Conservation (phyloP, 352 stramenopile species). For the Pythium oligandrum region DNA sequence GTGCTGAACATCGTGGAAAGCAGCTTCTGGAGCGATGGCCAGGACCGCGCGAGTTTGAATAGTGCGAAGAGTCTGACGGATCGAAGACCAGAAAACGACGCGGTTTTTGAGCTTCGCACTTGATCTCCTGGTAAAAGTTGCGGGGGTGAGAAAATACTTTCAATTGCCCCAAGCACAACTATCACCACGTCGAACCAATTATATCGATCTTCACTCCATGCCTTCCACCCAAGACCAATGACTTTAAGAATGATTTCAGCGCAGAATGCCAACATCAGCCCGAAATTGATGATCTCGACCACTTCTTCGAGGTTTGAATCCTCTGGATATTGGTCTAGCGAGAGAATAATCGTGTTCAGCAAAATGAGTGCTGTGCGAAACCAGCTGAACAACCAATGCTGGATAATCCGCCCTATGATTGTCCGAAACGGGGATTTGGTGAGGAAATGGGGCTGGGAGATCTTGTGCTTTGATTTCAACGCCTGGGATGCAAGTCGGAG, state of each 20-base stretch:
- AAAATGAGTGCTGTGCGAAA: constrained; percentile 63
- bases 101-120: constrained; percentile 12
- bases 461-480: not conserved
- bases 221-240: constrained; percentile 44
- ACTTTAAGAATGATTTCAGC: constrained; percentile 69
- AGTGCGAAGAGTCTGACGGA: constrained; percentile 84
- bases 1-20: constrained; percentile 88
- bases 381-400: constrained; percentile 52
- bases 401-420: constrained; percentile 25
- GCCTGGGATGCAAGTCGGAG: not conserved
- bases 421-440: constrained; percentile 5
- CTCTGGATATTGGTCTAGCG: constrained; percentile 74
- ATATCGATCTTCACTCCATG: constrained; percentile 58
- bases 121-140: constrained; percentile 20
- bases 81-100: constrained; percentile 73
- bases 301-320: constrained; percentile 26
- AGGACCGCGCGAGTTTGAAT: constrained; percentile 89
- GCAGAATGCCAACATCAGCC: constrained; percentile 42
- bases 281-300: constrained; percentile 65
- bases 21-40: constrained; percentile 90
- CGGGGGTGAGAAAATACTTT: constrained; percentile 40
- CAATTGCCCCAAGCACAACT: constrained; percentile 31
- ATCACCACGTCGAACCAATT: constrained; percentile 81
- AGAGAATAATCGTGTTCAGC: constrained; percentile 82
- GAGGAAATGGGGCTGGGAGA: not conserved